Conservation (phyloP, 2,329 filamentous ascomycete genomes). For the Sclerotinia trifoliorum region DNA sequence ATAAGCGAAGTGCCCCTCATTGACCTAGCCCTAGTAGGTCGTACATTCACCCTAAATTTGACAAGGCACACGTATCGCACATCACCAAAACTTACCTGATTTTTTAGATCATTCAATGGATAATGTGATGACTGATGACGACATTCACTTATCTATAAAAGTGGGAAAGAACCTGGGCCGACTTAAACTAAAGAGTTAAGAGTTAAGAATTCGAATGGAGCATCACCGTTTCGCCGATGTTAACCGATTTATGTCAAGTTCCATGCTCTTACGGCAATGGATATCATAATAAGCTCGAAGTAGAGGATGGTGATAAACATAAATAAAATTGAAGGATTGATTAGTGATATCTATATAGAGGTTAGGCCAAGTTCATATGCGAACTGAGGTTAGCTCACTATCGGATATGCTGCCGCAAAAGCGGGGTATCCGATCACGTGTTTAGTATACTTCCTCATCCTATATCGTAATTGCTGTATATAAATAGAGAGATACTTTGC, state of each 20-base stretch:
- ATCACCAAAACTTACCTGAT: not conserved
- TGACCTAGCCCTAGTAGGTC: no score
- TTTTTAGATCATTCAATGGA: not conserved
- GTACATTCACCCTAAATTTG: not conserved
- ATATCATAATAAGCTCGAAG: no score
- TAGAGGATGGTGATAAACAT: no score
- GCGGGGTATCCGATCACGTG: conserved; percentile 3
- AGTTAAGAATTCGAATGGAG: no score
- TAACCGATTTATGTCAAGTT: not conserved
- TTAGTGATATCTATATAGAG: not conserved
- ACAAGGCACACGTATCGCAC: not conserved
- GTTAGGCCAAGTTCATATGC: not conserved
- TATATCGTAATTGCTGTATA: conserved; percentile 4
- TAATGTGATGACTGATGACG: no score
- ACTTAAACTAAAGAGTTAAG: no score
- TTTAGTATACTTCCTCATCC: not conserved
- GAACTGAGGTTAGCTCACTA: not conserved
- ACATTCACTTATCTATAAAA: no score
- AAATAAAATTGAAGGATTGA: no score
- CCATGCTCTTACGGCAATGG: no score
- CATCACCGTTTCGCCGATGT: not conserved
- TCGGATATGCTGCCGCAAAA: not conserved
- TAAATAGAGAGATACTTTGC: not conserved
- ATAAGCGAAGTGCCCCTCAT: not conserved
- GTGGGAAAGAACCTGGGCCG: no score